Base-by-base conservation (phyloP, 257 asterid genomes). In the Handroanthus guayacan region DNA sequence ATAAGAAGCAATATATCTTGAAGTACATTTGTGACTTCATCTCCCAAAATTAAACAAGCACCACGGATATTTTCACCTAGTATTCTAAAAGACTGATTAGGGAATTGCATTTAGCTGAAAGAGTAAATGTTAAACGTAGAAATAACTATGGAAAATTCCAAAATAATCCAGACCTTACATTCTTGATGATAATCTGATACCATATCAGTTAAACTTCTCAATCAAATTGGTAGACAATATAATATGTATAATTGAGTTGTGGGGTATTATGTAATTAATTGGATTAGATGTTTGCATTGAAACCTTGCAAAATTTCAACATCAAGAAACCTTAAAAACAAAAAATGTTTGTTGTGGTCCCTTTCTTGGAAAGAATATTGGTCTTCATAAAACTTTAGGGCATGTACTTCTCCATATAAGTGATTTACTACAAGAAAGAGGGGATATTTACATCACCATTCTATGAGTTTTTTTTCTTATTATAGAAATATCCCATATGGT, bases 271-370 rank as follows among this genome's bases (percentile, higher is more conserved):
- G 31, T 68, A 41, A 4, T 69, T 41, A 58, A 79, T 85, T 45
- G 62, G 75, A 81, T 84, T 85, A 77, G 89, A 83, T 85, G 16
- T 64, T 61, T 81, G 86, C 83, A 83, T 83, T 85, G 72, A 79
- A 74, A 44, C 78, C 81, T 38, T 52, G 36, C 74, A 11, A 79
- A 77, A 67, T 70, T 56, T 85, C 83, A 77, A 82, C 86, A 78
- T 85, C 83, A 82, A 38, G 14, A 71, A 64, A 38, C 82, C 83
- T 41, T 67, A 82, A 72, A 74, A 51, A 67, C 68, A 77, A 69
- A 52, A 57, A n/a, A 67, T 44, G 39, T 67, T 83, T 69, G 34
- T 47, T 58, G 57, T 82, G 80, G 84, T 86, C 52, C 86, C 89
- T 69, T 68, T 80, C 5, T 76, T 58, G 41, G 55, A 79, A 82